Evolutionary conservation across 768 basidiomycete genomes (phyloP).

Genomic region (Mycena capillaripes): DNA sequence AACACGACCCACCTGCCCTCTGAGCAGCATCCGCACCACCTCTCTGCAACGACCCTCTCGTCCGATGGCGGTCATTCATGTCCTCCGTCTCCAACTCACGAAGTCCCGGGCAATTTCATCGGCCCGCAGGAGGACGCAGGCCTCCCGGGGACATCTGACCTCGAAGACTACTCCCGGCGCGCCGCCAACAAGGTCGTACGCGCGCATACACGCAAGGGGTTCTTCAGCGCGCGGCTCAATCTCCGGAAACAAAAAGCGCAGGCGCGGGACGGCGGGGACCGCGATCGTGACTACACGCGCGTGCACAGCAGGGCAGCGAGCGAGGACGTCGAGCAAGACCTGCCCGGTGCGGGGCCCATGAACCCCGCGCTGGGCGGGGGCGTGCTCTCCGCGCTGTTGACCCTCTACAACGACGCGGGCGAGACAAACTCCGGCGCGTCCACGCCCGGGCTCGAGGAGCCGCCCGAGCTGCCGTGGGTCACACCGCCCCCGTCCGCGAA

Average conservation of each 20-base stretch:
- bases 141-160: conserved; percentile 55
- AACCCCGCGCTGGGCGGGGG: conserved; percentile 56
- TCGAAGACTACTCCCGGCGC: conserved; percentile 41
- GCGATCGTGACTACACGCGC: conserved; percentile 18
- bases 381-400: conserved; percentile 75
- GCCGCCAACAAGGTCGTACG: conserved; percentile 60
- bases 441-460: conserved; percentile 37
- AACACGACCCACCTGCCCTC: conserved; percentile 25
- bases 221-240: conserved; percentile 11
- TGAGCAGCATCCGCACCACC: not conserved
- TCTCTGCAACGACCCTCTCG: conserved; percentile 32
- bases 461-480: conserved; percentile 31
- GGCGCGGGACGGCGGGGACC: not conserved
- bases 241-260: conserved; percentile 15
- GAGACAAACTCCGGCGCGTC: conserved; percentile 29
- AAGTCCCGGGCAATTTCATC: conserved; percentile 69
- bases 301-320: conserved; percentile 27
- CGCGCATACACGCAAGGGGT: conserved; percentile 55
- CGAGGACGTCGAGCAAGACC: conserved; percentile 42
- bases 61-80: conserved; percentile 34
- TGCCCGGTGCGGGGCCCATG: conserved; percentile 26
- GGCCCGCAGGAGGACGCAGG: conserved; percentile 76
- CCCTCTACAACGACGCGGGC: conserved; percentile 67
- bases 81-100: conserved; percentile 44
- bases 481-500: conserved; percentile 7